phyloP scores from a whole-genome alignment of 2,329 filamentous ascomycete species.

The Pseudocercospora pini-densiflorae region DNA sequence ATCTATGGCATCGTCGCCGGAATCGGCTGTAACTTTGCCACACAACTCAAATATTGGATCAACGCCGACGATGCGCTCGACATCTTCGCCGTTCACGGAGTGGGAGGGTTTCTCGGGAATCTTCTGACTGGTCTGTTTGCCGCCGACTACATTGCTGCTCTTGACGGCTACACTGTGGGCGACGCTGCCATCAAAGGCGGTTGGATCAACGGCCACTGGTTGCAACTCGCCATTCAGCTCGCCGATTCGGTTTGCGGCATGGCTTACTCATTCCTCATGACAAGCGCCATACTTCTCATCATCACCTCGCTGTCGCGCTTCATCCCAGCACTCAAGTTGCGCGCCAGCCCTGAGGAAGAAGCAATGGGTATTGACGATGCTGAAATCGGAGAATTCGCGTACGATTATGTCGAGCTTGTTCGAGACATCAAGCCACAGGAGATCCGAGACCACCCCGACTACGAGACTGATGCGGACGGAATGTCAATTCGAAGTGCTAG shows the following conservation, averaged over 20 bases:
- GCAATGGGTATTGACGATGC: slow-evolving; percentile 80
- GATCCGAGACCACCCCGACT: slow-evolving; percentile 14
- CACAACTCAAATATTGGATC: slow-evolving; percentile 85
- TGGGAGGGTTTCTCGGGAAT: slow-evolving; percentile 80
- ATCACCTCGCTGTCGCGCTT: slow-evolving; percentile 73
- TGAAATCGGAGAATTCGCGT: slow-evolving; percentile 96
- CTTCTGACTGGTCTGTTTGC: slow-evolving; percentile 82
- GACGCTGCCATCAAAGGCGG: slow-evolving; percentile 70
- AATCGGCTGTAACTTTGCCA: slow-evolving; percentile 82
- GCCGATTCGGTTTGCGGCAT: slow-evolving; percentile 79
- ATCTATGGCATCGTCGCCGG: slow-evolving; percentile 79
- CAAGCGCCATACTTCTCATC: slow-evolving; percentile 70
- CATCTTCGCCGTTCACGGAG: slow-evolving; percentile 82
- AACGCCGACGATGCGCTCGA: slow-evolving; percentile 83
- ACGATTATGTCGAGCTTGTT: slow-evolving; percentile 87
- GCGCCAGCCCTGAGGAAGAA: slow-evolving; percentile 77
- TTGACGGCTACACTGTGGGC: slow-evolving; percentile 76
- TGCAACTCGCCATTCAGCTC: slow-evolving; percentile 82
- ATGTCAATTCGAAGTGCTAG: slow-evolving; percentile 12
- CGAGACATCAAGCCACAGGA: slow-evolving; percentile 61
- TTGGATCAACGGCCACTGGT: slow-evolving; percentile 83
- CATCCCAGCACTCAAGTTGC: slow-evolving; percentile 75
- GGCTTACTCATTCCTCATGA: slow-evolving; percentile 77
- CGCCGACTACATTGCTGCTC: slow-evolving; percentile 79
- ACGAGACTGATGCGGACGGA: slow-evolving; percentile 11